phyloP scores from a whole-genome alignment of 257 asterid genomes.

The Buddleja alternifolia region DNA sequence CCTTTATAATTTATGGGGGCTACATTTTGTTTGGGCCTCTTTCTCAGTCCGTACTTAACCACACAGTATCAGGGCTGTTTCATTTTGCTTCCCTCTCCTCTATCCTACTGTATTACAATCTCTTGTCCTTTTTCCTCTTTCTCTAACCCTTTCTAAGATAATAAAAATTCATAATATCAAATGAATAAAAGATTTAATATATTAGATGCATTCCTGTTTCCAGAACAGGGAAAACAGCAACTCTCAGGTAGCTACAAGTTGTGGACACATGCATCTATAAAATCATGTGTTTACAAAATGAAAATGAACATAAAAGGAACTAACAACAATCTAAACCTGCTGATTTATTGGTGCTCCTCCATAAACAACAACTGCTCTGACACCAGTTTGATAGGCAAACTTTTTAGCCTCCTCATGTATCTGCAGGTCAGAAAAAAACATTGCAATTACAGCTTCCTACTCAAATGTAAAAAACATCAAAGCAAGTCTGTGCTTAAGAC shows the following conservation, averaged over 20 bases:
- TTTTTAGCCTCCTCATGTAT: slow-evolving; percentile 85
- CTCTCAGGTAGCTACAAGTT: not conserved
- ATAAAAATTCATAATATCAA: no score
- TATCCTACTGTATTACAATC: no score
- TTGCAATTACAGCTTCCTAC: slow-evolving; percentile 11
- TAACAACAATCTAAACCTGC: slow-evolving; percentile 50
- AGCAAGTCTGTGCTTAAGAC: not conserved
- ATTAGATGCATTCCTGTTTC: not conserved
- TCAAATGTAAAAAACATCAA: not conserved
- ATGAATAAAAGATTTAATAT: no score
- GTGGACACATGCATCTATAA: slow-evolving; percentile 18
- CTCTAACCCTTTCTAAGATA: no score
- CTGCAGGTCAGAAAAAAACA: slow-evolving; percentile 45
- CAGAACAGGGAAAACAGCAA: not conserved
- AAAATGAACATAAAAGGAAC: not conserved
- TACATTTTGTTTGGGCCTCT: no score
- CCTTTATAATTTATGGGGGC: no score
- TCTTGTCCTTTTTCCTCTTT: no score
- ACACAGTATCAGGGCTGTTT: no score
- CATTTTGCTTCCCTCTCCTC: no score
- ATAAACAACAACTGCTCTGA: slow-evolving; percentile 77
- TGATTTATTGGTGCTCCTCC: slow-evolving; percentile 87
- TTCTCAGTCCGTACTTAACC: no score
- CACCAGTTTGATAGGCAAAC: slow-evolving; percentile 77
- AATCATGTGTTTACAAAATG: slow-evolving; percentile 1